Evolutionary conservation across 306 rosid genomes (phyloP).

Genomic region (Cucurbita maxima): DNA sequence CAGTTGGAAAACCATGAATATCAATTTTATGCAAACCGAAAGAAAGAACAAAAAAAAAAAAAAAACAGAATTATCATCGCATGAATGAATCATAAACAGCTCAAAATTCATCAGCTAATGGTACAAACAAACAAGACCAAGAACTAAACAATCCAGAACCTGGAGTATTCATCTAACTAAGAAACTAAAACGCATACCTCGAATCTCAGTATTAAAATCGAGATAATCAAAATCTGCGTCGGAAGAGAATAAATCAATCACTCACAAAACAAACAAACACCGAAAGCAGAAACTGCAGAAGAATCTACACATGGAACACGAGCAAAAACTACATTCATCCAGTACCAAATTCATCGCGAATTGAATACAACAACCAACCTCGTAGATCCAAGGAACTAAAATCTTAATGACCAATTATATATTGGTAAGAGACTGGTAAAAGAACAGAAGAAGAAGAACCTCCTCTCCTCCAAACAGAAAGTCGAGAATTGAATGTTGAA

Average conservation of each 20-base stretch:
- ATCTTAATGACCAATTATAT: conserved; percentile 8
- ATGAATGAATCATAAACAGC: conserved; percentile 10
- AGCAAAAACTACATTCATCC: conserved; percentile 10
- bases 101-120: conserved; percentile 11
- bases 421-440: conserved; percentile 3
- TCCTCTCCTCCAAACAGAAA: conserved; percentile 6
- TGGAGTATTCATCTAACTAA: conserved; percentile 23
- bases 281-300: conserved; percentile 18
- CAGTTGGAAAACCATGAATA: conserved; percentile 11
- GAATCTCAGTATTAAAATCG: conserved; percentile 22
- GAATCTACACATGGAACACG: conserved; percentile 19
- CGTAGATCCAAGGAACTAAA: conserved; percentile 29
- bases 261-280: conserved; percentile 11
- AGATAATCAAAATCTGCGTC: conserved; percentile 17
- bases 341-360: conserved; percentile 15
- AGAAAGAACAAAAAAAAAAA: neutral
- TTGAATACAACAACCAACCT: conserved; percentile 16
- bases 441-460: conserved; percentile 25
- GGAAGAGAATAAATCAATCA: conserved; percentile 9
- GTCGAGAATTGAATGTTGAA: conserved; percentile 9
- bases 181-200: conserved; percentile 22
- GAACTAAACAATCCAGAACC: conserved; percentile 15
- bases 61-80: conserved; percentile 4
- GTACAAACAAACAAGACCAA: conserved; percentile 5
- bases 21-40: conserved; percentile 6